Evolutionary conservation across 129 eudicot species (phyloP).

Genomic region (Helichrysum umbraculigerum): DNA sequence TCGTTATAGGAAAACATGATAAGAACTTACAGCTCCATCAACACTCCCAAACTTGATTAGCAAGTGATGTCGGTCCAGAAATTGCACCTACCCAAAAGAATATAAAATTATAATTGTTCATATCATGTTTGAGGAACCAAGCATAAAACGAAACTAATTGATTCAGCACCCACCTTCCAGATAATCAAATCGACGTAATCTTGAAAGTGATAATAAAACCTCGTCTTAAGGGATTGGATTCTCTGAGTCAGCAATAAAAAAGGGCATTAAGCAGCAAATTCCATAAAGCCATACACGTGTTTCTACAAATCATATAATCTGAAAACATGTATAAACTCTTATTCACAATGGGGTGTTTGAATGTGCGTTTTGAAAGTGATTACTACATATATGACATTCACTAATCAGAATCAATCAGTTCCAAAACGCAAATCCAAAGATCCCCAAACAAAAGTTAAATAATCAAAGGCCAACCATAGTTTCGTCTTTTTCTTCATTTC

Average conservation of each 20-base stretch:
- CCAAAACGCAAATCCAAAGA: neutral
- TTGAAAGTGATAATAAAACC: constrained; percentile 92
- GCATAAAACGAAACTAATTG: neutral
- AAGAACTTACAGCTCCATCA: constrained; percentile 85
- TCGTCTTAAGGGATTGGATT: constrained; percentile 90
- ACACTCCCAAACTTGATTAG: constrained; percentile 97
- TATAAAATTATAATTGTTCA: neutral
- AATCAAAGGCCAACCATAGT: constrained; percentile 55
- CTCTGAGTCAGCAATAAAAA: constrained; percentile 52
- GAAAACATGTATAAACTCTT: constrained; percentile 8
- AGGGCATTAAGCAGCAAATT: constrained; percentile 26
- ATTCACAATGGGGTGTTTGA: neutral
- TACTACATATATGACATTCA: neutral
- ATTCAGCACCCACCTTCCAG: constrained; percentile 70
- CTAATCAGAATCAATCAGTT: neutral
- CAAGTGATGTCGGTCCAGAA: constrained; percentile 93
- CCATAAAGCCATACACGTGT: neutral
- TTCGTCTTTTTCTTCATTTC: constrained; percentile 86
- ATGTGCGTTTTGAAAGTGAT: neutral
- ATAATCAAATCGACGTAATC: constrained; percentile 93
- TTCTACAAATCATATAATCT: neutral
- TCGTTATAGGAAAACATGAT: neutral
- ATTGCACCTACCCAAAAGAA: constrained; percentile 69
- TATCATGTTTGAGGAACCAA: constrained; percentile 7
- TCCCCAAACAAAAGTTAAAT: constrained; percentile 15